Conservation (phyloP, 2,329 filamentous ascomycete genomes). For the Aspergillus nomiae region DNA sequence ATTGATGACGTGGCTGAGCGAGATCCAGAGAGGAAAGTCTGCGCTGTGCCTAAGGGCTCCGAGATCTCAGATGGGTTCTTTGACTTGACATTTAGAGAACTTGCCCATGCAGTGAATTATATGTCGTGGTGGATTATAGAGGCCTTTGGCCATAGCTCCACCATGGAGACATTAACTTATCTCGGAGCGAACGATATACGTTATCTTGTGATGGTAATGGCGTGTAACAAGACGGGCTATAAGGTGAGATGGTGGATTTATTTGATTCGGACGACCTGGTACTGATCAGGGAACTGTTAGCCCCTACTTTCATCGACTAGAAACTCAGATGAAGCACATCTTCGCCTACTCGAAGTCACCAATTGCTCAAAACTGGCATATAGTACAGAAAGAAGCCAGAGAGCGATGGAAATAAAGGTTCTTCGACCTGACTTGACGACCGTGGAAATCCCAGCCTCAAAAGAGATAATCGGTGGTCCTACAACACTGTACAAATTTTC, state of each 20-base stretch:
- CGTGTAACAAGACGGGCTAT: slow-evolving; percentile 23
- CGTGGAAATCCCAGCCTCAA: slow-evolving; percentile 9
- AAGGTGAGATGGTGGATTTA: slow-evolving; percentile 12
- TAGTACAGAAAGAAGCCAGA: slow-evolving; percentile 26
- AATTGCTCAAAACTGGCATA: slow-evolving; percentile 23
- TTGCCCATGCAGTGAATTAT: slow-evolving; percentile 24
- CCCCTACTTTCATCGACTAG: slow-evolving; percentile 21
- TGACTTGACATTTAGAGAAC: slow-evolving; percentile 20
- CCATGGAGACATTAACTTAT: slow-evolving; percentile 20
- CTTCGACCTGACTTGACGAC: slow-evolving; percentile 11
- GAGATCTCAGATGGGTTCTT: slow-evolving; percentile 11
- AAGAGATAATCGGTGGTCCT: not conserved
- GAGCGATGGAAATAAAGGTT: slow-evolving; percentile 18
- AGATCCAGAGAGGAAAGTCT: slow-evolving; percentile 6
- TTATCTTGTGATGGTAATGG: slow-evolving; percentile 20
- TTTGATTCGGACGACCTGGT: not conserved
- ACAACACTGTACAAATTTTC: slow-evolving; percentile 10
- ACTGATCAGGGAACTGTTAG: slow-evolving; percentile 5
- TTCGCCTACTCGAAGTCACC: slow-evolving; percentile 16
- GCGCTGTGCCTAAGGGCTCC: slow-evolving; percentile 9
- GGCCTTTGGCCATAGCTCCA: slow-evolving; percentile 14
- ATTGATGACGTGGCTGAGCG: slow-evolving; percentile 13
- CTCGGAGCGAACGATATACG: slow-evolving; percentile 24
- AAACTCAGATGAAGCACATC: slow-evolving; percentile 20
- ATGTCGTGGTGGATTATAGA: slow-evolving; percentile 26